These are phyloP conservation scores for Dicorynia guianensis DNA, from an alignment of 306 rosid species.

Conservation along the genomic window DNA sequence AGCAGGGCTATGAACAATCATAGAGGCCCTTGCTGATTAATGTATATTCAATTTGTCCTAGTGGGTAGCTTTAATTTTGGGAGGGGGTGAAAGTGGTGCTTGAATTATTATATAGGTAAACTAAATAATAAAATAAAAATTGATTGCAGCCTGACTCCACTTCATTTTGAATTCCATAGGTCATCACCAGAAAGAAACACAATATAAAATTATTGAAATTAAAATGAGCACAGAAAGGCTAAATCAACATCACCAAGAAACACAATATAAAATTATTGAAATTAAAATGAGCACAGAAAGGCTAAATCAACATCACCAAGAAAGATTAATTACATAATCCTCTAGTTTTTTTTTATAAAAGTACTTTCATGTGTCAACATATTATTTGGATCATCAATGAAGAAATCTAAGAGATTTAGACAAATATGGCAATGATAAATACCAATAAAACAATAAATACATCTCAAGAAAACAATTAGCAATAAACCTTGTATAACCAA, in stretches of 20 bases:
- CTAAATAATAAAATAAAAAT: neutral
- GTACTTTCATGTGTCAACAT: neutral
- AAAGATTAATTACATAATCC: neutral
- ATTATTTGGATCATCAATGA: slow-evolving; percentile 28
- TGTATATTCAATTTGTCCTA: neutral
- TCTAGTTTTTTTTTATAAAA: neutral
- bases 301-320: neutral
- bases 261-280: neutral
- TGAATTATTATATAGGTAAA: slow-evolving; percentile 19
- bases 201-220: neutral
- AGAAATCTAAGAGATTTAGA: slow-evolving; percentile 29
- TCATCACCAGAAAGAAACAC: slow-evolving; percentile 2
- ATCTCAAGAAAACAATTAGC: slow-evolving; percentile 32
- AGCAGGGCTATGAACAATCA: neutral
- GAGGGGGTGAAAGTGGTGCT: neutral
- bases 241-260: slow-evolving; percentile 3
- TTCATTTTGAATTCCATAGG: slow-evolving; percentile 22
- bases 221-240: slow-evolving; percentile 3
- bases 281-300: slow-evolving; percentile 3
- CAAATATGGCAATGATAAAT: slow-evolving; percentile 13
- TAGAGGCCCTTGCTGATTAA: slow-evolving; percentile 18
- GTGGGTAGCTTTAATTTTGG: neutral
- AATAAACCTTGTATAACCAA: slow-evolving; percentile 86
- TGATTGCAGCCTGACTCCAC: slow-evolving; percentile 25
- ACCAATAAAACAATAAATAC: slow-evolving; percentile 4